Evolutionary conservation across 768 basidiomycete genomes (phyloP).

Genomic region (Psilocybe sp.): DNA sequence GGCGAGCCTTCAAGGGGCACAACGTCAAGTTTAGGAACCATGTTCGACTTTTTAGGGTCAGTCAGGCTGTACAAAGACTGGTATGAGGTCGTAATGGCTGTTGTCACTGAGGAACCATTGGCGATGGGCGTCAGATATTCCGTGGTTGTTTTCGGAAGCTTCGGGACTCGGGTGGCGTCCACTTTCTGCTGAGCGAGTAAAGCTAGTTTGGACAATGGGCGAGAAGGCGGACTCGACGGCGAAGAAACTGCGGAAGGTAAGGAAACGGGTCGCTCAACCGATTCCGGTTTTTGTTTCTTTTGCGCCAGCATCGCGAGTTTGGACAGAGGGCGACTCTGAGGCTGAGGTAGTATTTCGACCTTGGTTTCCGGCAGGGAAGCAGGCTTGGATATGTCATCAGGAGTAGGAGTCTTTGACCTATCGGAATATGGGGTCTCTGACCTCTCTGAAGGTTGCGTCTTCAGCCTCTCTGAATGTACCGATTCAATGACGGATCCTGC

Average conservation of each 20-base stretch:
- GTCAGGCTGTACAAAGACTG: slow-evolving; percentile 68
- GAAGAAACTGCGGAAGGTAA: slow-evolving; percentile 24
- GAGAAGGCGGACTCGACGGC: slow-evolving; percentile 19
- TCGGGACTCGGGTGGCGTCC: slow-evolving; percentile 42
- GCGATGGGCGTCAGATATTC: slow-evolving; percentile 76
- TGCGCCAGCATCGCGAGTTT: slow-evolving; percentile 69
- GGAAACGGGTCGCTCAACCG: slow-evolving; percentile 18
- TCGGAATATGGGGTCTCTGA: slow-evolving; percentile 18
- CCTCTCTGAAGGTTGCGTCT: slow-evolving; percentile 5
- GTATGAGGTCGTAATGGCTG: slow-evolving; percentile 81
- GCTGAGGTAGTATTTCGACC: background rate
- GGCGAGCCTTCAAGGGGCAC: slow-evolving; percentile 34
- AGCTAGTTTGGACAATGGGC: slow-evolving; percentile 69
- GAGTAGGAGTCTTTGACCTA: background rate
- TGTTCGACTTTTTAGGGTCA: slow-evolving; percentile 39
- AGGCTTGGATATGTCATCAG: slow-evolving; percentile 1
- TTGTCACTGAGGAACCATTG: slow-evolving; percentile 81
- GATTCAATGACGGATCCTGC: slow-evolving; percentile 8
- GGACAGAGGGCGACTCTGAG: slow-evolving; percentile 19
- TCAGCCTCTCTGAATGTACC: too few species aligned
- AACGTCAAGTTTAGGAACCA: slow-evolving; percentile 40
- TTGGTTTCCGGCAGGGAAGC: background rate
- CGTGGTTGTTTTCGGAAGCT: slow-evolving; percentile 47
- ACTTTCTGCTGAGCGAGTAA: slow-evolving; percentile 64
- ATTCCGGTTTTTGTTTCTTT: slow-evolving; percentile 34